These are phyloP conservation scores for Lolium rigidum DNA, from an alignment of 176 grass and related monocot genomes.

Conservation along the genomic window DNA sequence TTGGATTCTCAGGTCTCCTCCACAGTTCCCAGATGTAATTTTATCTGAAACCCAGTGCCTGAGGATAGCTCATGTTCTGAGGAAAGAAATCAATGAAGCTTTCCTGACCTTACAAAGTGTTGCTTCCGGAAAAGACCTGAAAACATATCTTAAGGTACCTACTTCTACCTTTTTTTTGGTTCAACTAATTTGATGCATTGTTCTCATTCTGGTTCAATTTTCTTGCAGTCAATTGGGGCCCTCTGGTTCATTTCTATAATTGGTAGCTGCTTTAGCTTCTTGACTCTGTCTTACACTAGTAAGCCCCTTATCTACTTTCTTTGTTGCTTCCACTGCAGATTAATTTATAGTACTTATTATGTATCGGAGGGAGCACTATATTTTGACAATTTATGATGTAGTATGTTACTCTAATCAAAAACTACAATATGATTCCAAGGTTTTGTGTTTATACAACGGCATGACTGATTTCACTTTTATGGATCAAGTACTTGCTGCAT, in stretches of 20 bases:
- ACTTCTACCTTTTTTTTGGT: not conserved
- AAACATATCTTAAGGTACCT: conserved; percentile 64
- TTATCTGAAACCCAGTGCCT: conserved; percentile 64
- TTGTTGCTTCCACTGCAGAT: not conserved
- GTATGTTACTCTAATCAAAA: not conserved
- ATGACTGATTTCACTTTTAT: not conserved
- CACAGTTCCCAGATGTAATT: conserved; percentile 76
- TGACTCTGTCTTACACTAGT: conserved; percentile 87
- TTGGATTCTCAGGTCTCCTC: conserved; percentile 62
- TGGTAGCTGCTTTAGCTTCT: conserved; percentile 85
- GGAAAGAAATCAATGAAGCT: conserved; percentile 84
- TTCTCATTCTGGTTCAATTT: conserved; percentile 11
- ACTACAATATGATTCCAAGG: not conserved
- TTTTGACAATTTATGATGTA: not conserved
- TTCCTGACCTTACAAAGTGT: conserved; percentile 72
- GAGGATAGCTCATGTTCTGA: conserved; percentile 52
- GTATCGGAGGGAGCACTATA: too few relatives aligned
- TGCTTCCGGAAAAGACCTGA: conserved; percentile 82
- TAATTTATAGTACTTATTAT: not conserved
- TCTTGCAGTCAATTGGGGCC: conserved; percentile 58
- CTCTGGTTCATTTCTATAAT: conserved; percentile 85
- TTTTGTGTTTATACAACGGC: not conserved
- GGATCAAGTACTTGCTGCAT: not conserved
- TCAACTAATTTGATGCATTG: not conserved
- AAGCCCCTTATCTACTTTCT: not conserved